phyloP scores from a whole-genome alignment of 2,329 filamentous ascomycete genomes.

The Alternaria novae-zelandiae region DNA sequence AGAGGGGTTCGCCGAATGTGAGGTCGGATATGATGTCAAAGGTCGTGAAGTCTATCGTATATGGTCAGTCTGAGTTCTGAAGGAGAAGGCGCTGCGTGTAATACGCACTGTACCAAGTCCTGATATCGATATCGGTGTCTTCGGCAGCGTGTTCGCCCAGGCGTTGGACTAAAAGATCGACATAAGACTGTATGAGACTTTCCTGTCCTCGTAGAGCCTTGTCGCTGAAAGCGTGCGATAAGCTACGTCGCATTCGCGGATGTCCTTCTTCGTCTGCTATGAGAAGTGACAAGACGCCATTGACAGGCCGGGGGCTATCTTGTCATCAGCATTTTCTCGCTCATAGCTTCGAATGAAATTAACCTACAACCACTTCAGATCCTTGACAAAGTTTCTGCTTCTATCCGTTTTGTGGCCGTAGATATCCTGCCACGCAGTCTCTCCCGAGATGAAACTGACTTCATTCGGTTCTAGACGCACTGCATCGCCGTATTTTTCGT shows the following conservation, averaged over 20 bases:
- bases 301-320: slow-evolving; percentile 28
- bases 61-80: neutral
- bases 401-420: slow-evolving; percentile 51
- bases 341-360: neutral
- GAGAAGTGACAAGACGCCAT: slow-evolving; percentile 38
- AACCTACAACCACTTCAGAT: slow-evolving; percentile 42
- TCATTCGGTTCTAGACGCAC: slow-evolving; percentile 53
- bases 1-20: slow-evolving; percentile 39
- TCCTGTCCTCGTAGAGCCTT: slow-evolving; percentile 52
- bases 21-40: slow-evolving; percentile 41
- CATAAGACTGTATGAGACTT: slow-evolving; percentile 47
- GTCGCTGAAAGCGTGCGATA: slow-evolving; percentile 53
- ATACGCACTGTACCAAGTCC: slow-evolving; percentile 35
- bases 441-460: slow-evolving; percentile 52
- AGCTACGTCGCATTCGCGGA: slow-evolving; percentile 43
- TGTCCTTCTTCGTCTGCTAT: slow-evolving; percentile 39
- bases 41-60: neutral
- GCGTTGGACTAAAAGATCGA: slow-evolving; percentile 48
- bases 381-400: slow-evolving; percentile 47
- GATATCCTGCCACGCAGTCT: slow-evolving; percentile 53
- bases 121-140: slow-evolving; percentile 27
- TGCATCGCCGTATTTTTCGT: slow-evolving; percentile 52
- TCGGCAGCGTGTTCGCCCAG: slow-evolving; percentile 31
- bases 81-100: neutral
- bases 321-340: neutral